Base-by-base conservation (phyloP, 176 grass and related monocot genomes). In the Panicum miliaceum region DNA sequence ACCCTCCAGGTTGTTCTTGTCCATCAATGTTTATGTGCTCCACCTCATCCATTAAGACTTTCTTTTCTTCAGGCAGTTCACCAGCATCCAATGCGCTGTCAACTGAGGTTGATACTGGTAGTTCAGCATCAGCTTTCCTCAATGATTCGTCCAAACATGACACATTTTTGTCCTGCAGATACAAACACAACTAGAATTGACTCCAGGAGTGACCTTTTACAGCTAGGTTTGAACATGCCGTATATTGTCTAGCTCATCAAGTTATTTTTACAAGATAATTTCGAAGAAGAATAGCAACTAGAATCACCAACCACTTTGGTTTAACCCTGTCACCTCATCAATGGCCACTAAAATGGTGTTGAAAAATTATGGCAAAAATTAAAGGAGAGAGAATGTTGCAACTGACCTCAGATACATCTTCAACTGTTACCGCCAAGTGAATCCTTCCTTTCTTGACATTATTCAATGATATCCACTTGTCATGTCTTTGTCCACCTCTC, bases 401-500 rank as follows among this genome's bases (percentile, higher is more conserved):
- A 15, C 67, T 46, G 64, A 86, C 84, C 84, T 87, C 89, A 18
- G 80, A 51, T 83, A 80, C 32, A 78, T 87, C 73, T 65, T 92
- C 89, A 79, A 99, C 75, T 78, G 89, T 96, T 85, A 99, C 29
- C 19, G 91, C 91, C 48, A 99, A 41, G 73, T 84, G 91, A 77
- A 99, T 61, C 77, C 96, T 94, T 85, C 96, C 96, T 80, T 89
- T 94, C 84, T 96, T 99, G 37, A 99, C 78, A 58, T 96, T 94
- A 67, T 94, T 91, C 60, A 99, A 75, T 70, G 93, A 79, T 78
- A 99, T 63, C 93, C 96, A 99, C 82, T 94, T 96, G 19, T 96
- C 93, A 86, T 99, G 91, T 82, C 96, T 96, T 67, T 92, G 89
- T 78, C 96, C 96, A 74, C 91, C 93, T 73, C 81, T 90, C 37